Base-by-base conservation (phyloP, 177 flowering plant species). In the Vitis hybrid region DNA sequence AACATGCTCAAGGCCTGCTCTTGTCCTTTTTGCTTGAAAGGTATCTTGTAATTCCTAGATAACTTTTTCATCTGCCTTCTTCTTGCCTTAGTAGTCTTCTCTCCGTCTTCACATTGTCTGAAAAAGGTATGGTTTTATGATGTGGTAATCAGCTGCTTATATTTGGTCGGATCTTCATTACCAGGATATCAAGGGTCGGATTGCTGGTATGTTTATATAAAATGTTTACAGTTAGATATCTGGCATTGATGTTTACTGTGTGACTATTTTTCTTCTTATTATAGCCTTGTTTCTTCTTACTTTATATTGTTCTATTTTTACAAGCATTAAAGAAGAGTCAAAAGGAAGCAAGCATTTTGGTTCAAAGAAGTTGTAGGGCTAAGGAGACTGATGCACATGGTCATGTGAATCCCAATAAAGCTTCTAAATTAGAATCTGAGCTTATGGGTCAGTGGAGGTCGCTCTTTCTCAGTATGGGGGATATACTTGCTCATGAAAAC, bases 131-230 rank as follows among this genome's bases (percentile, higher is more conserved):
- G 55, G 2, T 61, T 63, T 68, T 74, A 48, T 67, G 17, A 66
- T 70, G 18, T 73, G 71, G 12, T 57, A 30, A 62, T 69, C 87
- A 95, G 99, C 98, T 84, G 88, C 89, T 71, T 84, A 84, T 74
- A 84, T 93, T 17, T 91, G 87, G 98, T 83, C 95, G 17, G 97
- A 95, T 80, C 93, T 93, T 58, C 87, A 91, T 69, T 91, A 85
- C 79, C 94, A 91, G 74, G 99, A 95, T 72, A 74, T 85, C 73
- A 93, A 85, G 79, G 97, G 90, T 66, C 89, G 94, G 55, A 58
- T 90, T 32, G 48, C 88, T 71, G 91, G 98, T 93, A 77, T 80
- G 87, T 71, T 24, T 63, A 4, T 2, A 8, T 3, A 5, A 20
- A 50, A 27, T 65, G 46, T 20, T 59, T 51, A 35, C 41, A 1